phyloP scores from a whole-genome alignment of 441 rosid species.

The Erysimum cheiri region DNA sequence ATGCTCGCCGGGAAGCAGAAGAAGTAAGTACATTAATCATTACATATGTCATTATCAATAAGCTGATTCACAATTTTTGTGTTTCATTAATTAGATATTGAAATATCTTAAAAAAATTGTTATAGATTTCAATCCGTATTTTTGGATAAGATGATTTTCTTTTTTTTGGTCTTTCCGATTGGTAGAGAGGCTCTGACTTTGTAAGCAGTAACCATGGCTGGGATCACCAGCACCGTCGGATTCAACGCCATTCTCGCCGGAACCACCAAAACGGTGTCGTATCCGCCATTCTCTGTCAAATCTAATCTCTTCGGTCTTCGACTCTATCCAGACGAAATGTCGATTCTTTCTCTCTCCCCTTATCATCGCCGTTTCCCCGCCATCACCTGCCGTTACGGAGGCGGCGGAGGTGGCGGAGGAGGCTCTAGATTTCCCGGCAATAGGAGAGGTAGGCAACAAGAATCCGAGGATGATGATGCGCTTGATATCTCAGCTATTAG shows the following conservation, averaged over 20 bases:
- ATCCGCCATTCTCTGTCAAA: conserved; percentile 37
- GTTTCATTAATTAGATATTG: neutral
- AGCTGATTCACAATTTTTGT: neutral
- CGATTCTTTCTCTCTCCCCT: conserved; percentile 43
- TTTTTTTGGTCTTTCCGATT: conserved; percentile 11
- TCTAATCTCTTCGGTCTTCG: conserved; percentile 60
- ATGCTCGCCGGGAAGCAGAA: no score
- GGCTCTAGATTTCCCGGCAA: conserved; percentile 51
- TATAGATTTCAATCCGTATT: neutral
- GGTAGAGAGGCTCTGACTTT: conserved; percentile 19
- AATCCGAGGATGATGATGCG: conserved; percentile 61
- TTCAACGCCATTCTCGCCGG: conserved; percentile 46
- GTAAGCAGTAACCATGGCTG: conserved; percentile 55
- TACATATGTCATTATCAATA: neutral
- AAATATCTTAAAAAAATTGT: neutral
- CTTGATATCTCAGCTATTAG: conserved; percentile 73
- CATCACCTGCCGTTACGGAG: conserved; percentile 64
- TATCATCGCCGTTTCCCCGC: conserved; percentile 38
- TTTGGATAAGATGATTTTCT: conserved; percentile 26
- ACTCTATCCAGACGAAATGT: conserved; percentile 37
- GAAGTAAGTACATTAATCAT: no score
- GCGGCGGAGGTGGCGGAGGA: conserved; percentile 45
- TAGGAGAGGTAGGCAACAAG: conserved; percentile 53
- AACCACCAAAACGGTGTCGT: conserved; percentile 39
- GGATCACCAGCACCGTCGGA: conserved; percentile 55